Evolutionary conservation across 345 rosid species (phyloP).

Genomic region (Salix purpurea): DNA sequence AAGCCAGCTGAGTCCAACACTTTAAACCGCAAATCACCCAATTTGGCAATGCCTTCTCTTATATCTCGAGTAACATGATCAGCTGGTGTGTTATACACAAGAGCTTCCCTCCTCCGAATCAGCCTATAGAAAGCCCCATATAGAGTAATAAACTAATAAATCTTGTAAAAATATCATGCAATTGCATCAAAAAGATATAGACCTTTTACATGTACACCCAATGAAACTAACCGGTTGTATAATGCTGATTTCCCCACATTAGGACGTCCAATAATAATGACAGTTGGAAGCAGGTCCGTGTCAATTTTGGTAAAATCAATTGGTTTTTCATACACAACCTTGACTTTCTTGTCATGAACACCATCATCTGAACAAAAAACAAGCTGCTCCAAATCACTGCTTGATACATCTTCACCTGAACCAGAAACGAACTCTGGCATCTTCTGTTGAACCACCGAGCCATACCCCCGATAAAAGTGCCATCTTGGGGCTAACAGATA

Average conservation of each 20-base stretch:
- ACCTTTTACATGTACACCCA: background rate
- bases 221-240: constrained; percentile 62
- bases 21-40: constrained; percentile 73
- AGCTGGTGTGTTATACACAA: constrained; percentile 83
- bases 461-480: constrained; percentile 26
- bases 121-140: constrained; percentile 37
- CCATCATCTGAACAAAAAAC: constrained; percentile 17
- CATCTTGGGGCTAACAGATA: background rate
- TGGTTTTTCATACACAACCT: constrained; percentile 35
- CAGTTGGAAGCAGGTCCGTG: constrained; percentile 61
- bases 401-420: constrained; percentile 7
- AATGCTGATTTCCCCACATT: constrained; percentile 96
- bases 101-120: constrained; percentile 90
- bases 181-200: background rate
- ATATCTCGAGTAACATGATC: constrained; percentile 95
- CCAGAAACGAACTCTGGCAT: constrained; percentile 13
- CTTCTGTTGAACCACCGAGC: constrained; percentile 27
- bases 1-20: constrained; percentile 96
- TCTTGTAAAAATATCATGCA: background rate
- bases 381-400: constrained; percentile 9
- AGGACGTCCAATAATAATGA: constrained; percentile 85
- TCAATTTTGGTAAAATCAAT: constrained; percentile 72
- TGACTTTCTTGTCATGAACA: constrained; percentile 20
- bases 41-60: constrained; percentile 86
- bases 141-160: background rate